Evolutionary conservation across 805 yeast genomes (phyloP), one percentile per base, ranked within the genome.

Genomic region (Schwanniomyces sp.): DNA sequence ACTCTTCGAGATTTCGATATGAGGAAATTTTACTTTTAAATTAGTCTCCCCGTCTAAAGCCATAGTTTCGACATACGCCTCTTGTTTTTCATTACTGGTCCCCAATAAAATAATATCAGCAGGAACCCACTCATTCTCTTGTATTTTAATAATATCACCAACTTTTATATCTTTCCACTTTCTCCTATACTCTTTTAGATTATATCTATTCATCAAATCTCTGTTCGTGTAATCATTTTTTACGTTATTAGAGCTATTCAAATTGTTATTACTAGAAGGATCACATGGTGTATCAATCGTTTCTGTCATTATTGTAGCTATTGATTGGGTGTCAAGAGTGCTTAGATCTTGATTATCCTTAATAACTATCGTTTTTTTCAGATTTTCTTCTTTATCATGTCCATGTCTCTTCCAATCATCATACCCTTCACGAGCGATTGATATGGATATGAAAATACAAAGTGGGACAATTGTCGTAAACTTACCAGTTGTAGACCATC

Each of bases 41-140:
- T 91, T 92, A 0, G 98, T 94, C 66, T 94, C 99, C 43, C 99
- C 99, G 67, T 94, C 99, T 42, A 94, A 74, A 1, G 96, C 99
- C 92, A 92, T 91, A 1, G 99, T 94, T 64, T 94, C 99, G 16
- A 91, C 83, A 53, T 81, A 88, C 1, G 88, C 80, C 45, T 77
- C 80, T 32, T 79, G 77, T 48, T 84, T 80, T 34, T 86, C 91
- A 40, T 78, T 79, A 34, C 82, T 81, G 2, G 90, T 81, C 0
- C 91, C 79, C 37, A 94, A 61, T 2, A 94, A 57, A 2, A 94
- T 62, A 2, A 94, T 60, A 69, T 94, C 99, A 0, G 97, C 97
- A 0, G 99, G 99, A 5, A 92, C 79, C 87, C 96, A 88, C 50
- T 94, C 98, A 67, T 91, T 89, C 53, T 84, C 86, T 41, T 78